Evolutionary conservation across 495 filamentous ascomycete species (phyloP).

Genomic region (Oidiodendron maius): DNA sequence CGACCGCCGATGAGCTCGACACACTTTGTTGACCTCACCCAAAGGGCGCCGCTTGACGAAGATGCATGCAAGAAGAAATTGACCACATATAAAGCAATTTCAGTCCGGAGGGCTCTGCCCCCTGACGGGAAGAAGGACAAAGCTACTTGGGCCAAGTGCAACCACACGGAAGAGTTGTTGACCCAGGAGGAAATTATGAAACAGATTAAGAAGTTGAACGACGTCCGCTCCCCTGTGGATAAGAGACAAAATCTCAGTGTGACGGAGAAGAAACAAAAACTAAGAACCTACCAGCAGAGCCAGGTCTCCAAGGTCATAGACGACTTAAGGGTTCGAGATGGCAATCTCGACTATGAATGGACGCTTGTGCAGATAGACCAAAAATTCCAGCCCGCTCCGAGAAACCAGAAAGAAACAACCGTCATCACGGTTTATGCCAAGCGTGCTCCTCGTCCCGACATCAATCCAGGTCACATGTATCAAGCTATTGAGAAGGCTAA

Average conservation of each 20-base stretch:
- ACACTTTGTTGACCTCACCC: slow-evolving; percentile 10
- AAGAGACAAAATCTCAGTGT: slow-evolving; percentile 10
- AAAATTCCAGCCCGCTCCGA: background rate
- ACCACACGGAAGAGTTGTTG: slow-evolving; percentile 11
- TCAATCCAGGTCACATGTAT: slow-evolving; percentile 6
- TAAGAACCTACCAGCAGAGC: slow-evolving; percentile 5
- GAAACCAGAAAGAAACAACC: slow-evolving; percentile 9
- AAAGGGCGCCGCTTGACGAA: slow-evolving; percentile 7
- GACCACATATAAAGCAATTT: slow-evolving; percentile 11
- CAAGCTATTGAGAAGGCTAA: slow-evolving; percentile 11
- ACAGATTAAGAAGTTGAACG: slow-evolving; percentile 17
- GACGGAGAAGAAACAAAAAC: slow-evolving; percentile 11
- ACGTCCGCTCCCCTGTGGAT: background rate
- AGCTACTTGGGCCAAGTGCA: slow-evolving; percentile 15
- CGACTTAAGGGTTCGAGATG: slow-evolving; percentile 7
- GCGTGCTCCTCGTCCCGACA: slow-evolving; percentile 8
- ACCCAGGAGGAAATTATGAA: slow-evolving; percentile 14
- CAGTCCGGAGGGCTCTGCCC: slow-evolving; percentile 11
- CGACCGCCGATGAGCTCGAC: slow-evolving; percentile 10
- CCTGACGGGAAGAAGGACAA: slow-evolving; percentile 11
- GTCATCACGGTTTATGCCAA: slow-evolving; percentile 17
- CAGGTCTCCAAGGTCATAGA: slow-evolving; percentile 16
- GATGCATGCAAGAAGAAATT: slow-evolving; percentile 11
- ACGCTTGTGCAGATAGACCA: slow-evolving; percentile 18
- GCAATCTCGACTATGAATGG: slow-evolving; percentile 15